These are phyloP conservation scores for Stephania japonica DNA, from an alignment of 164 flowering plant genomes.

Conservation along the genomic window DNA sequence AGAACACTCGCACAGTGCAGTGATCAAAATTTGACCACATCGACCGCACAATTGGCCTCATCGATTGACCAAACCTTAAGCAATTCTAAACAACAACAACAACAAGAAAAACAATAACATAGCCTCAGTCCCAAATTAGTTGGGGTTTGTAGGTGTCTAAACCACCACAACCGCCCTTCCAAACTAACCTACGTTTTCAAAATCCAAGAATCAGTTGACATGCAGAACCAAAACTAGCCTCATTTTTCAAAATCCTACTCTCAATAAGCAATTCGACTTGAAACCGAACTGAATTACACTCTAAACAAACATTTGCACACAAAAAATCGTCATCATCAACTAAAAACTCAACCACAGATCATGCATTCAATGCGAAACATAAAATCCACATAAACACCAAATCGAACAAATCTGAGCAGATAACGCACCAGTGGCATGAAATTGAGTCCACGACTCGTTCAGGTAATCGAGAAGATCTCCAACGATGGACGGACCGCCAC, in stretches of 20 bases:
- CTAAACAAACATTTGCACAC: neutral
- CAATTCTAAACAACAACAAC: too few relatives aligned
- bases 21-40: neutral
- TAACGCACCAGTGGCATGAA: conserved; percentile 78
- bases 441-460: conserved; percentile 94
- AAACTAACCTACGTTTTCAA: neutral
- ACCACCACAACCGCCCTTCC: too few relatives aligned
- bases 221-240: neutral
- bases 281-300: neutral
- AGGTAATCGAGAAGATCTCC: conserved; percentile 78
- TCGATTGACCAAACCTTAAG: too few relatives aligned
- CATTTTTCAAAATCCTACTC: too few relatives aligned
- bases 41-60: too few relatives aligned
- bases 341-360: neutral
- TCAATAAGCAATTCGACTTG: too few relatives aligned
- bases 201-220: neutral
- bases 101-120: too few relatives aligned
- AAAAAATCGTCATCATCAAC: neutral
- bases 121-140: too few relatives aligned
- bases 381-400: neutral
- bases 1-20: neutral
- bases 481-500: conserved; percentile 55
- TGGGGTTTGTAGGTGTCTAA: too few relatives aligned
- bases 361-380: too few relatives aligned
- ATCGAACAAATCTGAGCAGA: neutral